Evolutionary conservation across 495 filamentous ascomycete genomes (phyloP).

Genomic region (Tuber magnatum): DNA sequence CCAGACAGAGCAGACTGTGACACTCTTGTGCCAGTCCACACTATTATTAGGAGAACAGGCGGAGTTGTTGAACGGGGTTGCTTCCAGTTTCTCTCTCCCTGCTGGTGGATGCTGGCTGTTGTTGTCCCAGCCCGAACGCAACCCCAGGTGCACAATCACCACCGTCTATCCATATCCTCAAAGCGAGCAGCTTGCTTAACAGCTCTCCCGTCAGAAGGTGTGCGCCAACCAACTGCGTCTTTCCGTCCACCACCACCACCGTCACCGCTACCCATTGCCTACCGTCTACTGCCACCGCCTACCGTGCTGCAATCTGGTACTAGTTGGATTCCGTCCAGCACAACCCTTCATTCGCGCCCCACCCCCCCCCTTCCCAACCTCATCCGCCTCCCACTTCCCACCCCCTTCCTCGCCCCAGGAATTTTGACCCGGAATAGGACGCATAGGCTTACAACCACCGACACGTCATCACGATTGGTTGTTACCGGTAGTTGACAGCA

Average conservation of each 20-base stretch:
- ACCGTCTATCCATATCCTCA: conserved; percentile 22
- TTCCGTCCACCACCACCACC: not conserved
- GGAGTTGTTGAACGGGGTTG: not conserved
- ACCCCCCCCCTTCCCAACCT: not conserved
- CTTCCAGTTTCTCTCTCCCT: conserved; percentile 13
- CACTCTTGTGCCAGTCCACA: not conserved
- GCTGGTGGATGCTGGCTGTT: conserved; percentile 24
- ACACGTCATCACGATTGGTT: conserved; percentile 23
- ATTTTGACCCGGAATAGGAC: conserved; percentile 34
- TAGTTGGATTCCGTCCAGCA: not conserved
- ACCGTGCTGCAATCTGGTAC: not conserved
- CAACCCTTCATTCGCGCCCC: not conserved
- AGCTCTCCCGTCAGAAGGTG: conserved; percentile 24
- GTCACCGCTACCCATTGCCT: not conserved
- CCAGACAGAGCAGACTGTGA: not conserved
- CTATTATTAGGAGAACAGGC: conserved; percentile 3
- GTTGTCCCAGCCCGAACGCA: conserved; percentile 27
- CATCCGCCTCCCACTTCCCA: not conserved
- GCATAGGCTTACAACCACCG: conserved; percentile 34
- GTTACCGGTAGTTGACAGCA: conserved; percentile 22
- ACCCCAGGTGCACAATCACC: conserved; percentile 18
- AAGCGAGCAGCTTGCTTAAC: conserved; percentile 25
- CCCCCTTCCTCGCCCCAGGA: conserved; percentile 18
- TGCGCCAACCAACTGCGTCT: not conserved
- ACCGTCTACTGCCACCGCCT: not conserved